Conservation (phyloP, 2,329 filamentous ascomycete genomes). For the Penicillium sp. region DNA sequence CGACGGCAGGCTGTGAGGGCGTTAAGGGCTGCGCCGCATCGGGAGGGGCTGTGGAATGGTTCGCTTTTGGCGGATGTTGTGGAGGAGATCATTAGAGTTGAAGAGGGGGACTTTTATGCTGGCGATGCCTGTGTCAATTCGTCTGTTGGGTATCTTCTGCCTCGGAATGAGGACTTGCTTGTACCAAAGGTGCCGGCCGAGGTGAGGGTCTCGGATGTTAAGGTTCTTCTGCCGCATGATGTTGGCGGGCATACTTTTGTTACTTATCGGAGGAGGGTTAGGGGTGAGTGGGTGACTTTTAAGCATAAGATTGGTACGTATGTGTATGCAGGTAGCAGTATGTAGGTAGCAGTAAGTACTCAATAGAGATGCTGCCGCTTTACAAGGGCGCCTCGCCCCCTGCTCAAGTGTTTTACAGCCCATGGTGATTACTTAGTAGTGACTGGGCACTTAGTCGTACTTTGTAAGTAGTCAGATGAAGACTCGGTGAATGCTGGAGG, state of each 20-base stretch:
- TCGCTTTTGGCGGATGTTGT: constrained; percentile 14
- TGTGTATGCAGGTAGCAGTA: too few species aligned
- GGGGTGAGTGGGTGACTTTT: constrained; percentile 3
- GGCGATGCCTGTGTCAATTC: not conserved
- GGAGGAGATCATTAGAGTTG: constrained; percentile 11
- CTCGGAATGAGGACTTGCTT: constrained; percentile 1
- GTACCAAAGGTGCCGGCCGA: constrained; percentile 3
- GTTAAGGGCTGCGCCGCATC: constrained; percentile 14
- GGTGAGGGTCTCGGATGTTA: constrained; percentile 11
- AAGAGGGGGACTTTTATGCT: constrained; percentile 10
- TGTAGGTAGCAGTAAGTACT: too few species aligned
- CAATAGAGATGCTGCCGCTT: too few species aligned
- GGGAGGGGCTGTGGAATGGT: constrained; percentile 21
- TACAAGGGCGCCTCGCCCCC: too few species aligned
- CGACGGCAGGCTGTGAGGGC: constrained; percentile 24
- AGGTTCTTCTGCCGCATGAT: constrained; percentile 11
- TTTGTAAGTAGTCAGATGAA: too few species aligned
- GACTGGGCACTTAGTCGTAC: too few species aligned
- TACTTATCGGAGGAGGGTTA: constrained; percentile 6
- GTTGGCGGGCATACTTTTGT: constrained; percentile 9
- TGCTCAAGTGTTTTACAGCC: too few species aligned
- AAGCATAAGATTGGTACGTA: not conserved
- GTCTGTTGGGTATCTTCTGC: not conserved
- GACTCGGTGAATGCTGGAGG: too few species aligned
- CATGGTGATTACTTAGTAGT: too few species aligned